A percentile compares a stretch with the other conserved stretches of the same genome.
Conservation (phyloP, 116 monocot genomes). For the Posidonia oceanica region DNA sequence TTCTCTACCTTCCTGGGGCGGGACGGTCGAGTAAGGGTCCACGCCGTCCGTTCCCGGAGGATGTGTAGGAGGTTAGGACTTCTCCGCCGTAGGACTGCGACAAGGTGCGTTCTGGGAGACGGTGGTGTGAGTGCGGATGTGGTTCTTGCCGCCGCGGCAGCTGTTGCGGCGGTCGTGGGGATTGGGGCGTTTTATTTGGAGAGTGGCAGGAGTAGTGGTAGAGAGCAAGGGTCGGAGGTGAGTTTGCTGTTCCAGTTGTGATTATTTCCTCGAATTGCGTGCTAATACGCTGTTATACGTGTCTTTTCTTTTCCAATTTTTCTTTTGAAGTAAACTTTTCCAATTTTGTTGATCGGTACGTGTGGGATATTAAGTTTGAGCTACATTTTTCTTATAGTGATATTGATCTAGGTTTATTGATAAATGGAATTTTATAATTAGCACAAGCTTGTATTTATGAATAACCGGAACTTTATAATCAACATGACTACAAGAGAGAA, state of each 20-base stretch:
- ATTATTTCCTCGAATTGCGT: not conserved
- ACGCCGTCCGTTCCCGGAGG: too few species aligned
- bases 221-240: slow-evolving; percentile 14
- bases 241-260: not conserved
- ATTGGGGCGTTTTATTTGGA: slow-evolving; percentile 11
- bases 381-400: too few species aligned
- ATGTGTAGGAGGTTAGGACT: too few species aligned
- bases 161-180: slow-evolving; percentile 10
- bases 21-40: too few species aligned
- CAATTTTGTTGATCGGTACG: not conserved
- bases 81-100: too few species aligned
- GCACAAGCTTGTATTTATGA: too few species aligned
- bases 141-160: slow-evolving; percentile 18
- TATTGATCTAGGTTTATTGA: too few species aligned
- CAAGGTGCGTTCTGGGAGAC: not conserved
- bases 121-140: slow-evolving; percentile 6
- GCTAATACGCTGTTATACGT: not conserved
- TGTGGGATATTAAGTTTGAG: not conserved
- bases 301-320: not conserved
- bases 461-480: too few species aligned
- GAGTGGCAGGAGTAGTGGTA: slow-evolving; percentile 3
- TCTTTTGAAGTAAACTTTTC: not conserved
- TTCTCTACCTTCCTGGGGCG: too few species aligned
- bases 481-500: too few species aligned
- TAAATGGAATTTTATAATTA: too few species aligned